Percentiles rank a stretch among this genome's conserved stretches.
Evolutionary conservation across 2,329 filamentous ascomycete species (phyloP).

Genomic region (Cladophialophora psammophila): DNA sequence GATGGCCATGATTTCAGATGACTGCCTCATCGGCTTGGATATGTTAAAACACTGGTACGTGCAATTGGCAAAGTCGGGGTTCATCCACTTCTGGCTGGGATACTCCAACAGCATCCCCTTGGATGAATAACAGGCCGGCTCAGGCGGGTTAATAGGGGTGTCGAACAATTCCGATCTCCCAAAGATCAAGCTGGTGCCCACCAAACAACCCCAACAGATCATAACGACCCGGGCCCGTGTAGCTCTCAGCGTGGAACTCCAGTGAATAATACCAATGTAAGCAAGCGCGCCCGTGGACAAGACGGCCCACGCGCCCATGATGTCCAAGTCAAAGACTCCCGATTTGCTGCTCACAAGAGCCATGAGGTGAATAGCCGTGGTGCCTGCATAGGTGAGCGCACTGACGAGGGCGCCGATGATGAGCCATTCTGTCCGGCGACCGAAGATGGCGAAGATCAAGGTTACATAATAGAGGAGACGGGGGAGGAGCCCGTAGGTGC

Average conservation of each 20-base stretch:
- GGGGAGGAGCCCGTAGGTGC: conserved; percentile 42
- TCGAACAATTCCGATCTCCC: conserved; percentile 38
- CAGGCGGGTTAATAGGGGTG: conserved; percentile 28
- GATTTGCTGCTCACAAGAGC: conserved; percentile 38
- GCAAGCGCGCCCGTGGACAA: conserved; percentile 41
- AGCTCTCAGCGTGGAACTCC: conserved; percentile 39
- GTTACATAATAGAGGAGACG: conserved; percentile 43
- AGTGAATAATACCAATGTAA: conserved; percentile 42
- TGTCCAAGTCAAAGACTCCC: conserved; percentile 41
- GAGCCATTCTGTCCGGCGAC: conserved; percentile 43
- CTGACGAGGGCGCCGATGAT: conserved; percentile 43
- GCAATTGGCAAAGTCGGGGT: conserved; percentile 40
- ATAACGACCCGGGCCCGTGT: conserved; percentile 39
- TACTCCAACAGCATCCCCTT: conserved; percentile 37
- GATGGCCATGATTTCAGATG: conserved; percentile 38
- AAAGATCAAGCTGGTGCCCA: conserved; percentile 38
- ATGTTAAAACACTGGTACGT: conserved; percentile 42
- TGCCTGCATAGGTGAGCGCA: conserved; percentile 42
- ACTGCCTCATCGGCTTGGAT: conserved; percentile 38
- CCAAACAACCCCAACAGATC: conserved; percentile 39
- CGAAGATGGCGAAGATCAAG: conserved; percentile 43
- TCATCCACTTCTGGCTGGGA: conserved; percentile 31
- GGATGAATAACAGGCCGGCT: conserved; percentile 40
- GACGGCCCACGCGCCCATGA: conserved; percentile 41
- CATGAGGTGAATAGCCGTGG: conserved; percentile 43